These are phyloP conservation scores for Dalbergia cultrata DNA, from an alignment of 306 rosid species.

Conservation along the genomic window DNA sequence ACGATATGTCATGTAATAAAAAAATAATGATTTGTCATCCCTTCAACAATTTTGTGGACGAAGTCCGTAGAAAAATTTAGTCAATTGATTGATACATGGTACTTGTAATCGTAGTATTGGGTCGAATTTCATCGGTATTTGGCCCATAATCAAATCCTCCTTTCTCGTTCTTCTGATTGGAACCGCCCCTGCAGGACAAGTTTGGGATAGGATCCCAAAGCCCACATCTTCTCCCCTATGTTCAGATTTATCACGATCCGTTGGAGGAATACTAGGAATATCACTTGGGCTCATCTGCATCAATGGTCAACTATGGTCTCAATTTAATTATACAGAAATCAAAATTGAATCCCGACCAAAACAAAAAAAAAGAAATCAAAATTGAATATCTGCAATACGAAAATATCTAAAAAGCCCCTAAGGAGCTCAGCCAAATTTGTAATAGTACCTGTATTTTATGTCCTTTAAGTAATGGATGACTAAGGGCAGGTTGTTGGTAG, in stretches of 20 bases:
- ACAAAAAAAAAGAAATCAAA: no score
- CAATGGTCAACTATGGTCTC: no score
- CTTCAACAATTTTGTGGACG: no score
- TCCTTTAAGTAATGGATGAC: slow-evolving; percentile 44
- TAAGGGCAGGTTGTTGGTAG: slow-evolving; percentile 42
- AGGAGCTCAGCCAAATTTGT: no score
- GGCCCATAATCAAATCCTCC: not conserved
- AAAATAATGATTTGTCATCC: no score
- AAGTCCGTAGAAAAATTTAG: no score
- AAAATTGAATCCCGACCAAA: no score
- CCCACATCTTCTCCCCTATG: not conserved
- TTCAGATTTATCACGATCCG: not conserved
- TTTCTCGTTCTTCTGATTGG: not conserved
- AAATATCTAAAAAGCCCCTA: no score
- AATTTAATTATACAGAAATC: no score
- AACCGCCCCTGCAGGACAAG: not conserved
- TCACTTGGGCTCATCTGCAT: not conserved
- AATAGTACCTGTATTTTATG: slow-evolving; percentile 45
- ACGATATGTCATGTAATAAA: no score
- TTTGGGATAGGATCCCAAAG: not conserved
- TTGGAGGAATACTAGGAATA: not conserved
- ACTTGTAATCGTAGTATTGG: not conserved
- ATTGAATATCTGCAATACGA: not conserved
- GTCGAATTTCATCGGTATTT: no score
- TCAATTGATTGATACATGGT: not conserved